These are phyloP conservation scores for Pichia kluyveri DNA, from an alignment of 805 yeast species.

Conservation along the genomic window DNA sequence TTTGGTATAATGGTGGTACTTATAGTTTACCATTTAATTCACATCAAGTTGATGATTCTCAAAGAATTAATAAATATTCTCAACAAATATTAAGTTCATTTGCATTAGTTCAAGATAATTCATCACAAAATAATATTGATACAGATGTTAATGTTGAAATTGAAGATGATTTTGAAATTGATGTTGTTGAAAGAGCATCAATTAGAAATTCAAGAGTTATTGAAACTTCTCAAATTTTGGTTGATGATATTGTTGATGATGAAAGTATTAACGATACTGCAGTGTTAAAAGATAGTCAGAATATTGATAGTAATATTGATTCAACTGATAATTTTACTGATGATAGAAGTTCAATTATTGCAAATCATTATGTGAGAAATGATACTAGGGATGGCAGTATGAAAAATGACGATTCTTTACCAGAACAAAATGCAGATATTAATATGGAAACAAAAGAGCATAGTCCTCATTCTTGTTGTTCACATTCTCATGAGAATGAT, in stretches of 20 bases:
- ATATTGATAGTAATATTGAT: background rate
- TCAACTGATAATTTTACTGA: background rate
- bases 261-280: background rate
- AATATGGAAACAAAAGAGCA: too few species aligned
- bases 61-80: background rate
- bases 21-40: constrained; percentile 8
- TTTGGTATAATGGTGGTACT: constrained; percentile 27
- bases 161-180: constrained; percentile 1
- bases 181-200: background rate
- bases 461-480: background rate
- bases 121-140: background rate
- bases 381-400: background rate
- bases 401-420: background rate
- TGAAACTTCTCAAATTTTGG: background rate
- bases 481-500: background rate
- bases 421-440: too few species aligned
- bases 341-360: background rate
- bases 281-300: background rate
- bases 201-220: constrained; percentile 1
- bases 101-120: constrained; percentile 5
- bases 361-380: background rate
- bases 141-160: background rate
- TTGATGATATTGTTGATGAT: constrained; percentile 1
- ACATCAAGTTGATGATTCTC: background rate
- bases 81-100: constrained; percentile 8